These are phyloP conservation scores for Penicillium brasilianum DNA, from an alignment of 2,329 filamentous ascomycete species.

Conservation along the genomic window DNA sequence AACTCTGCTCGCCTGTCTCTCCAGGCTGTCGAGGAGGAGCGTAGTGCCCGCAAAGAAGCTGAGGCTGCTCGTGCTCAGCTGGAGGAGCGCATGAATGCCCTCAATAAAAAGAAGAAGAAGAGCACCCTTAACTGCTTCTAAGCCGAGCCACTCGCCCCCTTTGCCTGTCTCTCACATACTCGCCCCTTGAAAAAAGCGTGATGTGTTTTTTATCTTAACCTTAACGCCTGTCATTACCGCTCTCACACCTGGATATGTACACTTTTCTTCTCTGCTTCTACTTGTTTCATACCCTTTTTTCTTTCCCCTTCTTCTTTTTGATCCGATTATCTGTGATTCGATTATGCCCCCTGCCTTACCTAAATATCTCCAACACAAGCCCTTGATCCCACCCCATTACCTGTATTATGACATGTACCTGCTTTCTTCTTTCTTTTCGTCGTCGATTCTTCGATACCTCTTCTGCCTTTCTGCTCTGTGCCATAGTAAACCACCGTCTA, in stretches of 20 bases:
- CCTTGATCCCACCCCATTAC: constrained; percentile 9
- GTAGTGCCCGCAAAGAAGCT: constrained; percentile 86
- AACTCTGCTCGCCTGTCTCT: constrained; percentile 68
- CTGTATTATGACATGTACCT: constrained; percentile 32
- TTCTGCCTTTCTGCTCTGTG: constrained; percentile 23
- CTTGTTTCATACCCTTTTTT: constrained; percentile 23
- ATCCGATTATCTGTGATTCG: constrained; percentile 9
- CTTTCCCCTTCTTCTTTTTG: constrained; percentile 12
- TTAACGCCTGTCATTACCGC: constrained; percentile 21
- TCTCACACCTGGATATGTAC: constrained; percentile 23
- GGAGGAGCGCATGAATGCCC: constrained; percentile 91
- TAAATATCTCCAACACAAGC: not conserved
- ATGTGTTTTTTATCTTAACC: constrained; percentile 12
- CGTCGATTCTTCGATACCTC: constrained; percentile 30
- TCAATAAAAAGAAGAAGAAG: constrained; percentile 89
- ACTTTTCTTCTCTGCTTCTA: constrained; percentile 20
- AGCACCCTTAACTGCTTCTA: constrained; percentile 99
- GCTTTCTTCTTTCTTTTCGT: constrained; percentile 17
- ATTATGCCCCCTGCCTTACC: constrained; percentile 6
- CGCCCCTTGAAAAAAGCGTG: constrained; percentile 22
- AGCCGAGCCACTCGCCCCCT: constrained; percentile 15
- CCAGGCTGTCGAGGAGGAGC: constrained; percentile 94
- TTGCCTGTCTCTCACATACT: constrained; percentile 11
- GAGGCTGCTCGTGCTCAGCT: constrained; percentile 87
- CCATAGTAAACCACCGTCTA: constrained; percentile 13